Evolutionary conservation across 2,329 filamentous ascomycete genomes (phyloP).

Genomic region (Cladosporium sp.): DNA sequence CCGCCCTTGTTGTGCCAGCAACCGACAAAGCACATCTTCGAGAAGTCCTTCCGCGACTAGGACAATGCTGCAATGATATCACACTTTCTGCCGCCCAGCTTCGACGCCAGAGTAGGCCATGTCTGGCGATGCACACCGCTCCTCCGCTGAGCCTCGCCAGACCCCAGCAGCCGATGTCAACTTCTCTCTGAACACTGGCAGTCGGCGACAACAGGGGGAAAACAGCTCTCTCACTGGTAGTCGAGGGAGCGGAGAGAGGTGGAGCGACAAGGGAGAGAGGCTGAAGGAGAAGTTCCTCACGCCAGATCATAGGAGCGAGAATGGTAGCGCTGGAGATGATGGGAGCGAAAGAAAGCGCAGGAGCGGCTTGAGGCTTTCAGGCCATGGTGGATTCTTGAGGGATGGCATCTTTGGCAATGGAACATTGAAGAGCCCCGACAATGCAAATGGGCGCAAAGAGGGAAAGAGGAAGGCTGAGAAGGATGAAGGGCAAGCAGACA

Average conservation of each 20-base stretch:
- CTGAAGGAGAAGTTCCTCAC: constrained; percentile 13
- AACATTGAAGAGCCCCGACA: constrained; percentile 7
- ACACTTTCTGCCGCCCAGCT: constrained; percentile 12
- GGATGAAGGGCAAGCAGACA: constrained; percentile 18
- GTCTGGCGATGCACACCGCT: constrained; percentile 16
- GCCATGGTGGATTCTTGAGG: constrained; percentile 33
- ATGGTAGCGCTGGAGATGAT: not conserved
- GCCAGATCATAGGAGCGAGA: constrained; percentile 6
- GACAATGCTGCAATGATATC: constrained; percentile 12
- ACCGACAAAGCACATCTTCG: not conserved
- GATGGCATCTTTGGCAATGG: constrained; percentile 24
- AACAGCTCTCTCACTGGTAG: constrained; percentile 23
- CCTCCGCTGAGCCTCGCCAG: constrained; percentile 14
- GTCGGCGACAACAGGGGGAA: constrained; percentile 15
- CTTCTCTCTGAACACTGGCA: constrained; percentile 20
- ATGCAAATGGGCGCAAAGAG: constrained; percentile 5
- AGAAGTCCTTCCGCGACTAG: not conserved
- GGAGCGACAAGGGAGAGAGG: constrained; percentile 11
- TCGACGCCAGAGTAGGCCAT: constrained; percentile 16
- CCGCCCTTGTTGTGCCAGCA: not conserved
- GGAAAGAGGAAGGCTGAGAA: constrained; percentile 21
- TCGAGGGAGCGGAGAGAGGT: constrained; percentile 18
- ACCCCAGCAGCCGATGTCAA: constrained; percentile 23
- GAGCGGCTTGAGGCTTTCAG: constrained; percentile 26
- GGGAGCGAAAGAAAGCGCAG: constrained; percentile 7